Evolutionary conservation across 23 red algal genomes (phyloP).

Genomic region (Gracilaria vermiculophylla): DNA sequence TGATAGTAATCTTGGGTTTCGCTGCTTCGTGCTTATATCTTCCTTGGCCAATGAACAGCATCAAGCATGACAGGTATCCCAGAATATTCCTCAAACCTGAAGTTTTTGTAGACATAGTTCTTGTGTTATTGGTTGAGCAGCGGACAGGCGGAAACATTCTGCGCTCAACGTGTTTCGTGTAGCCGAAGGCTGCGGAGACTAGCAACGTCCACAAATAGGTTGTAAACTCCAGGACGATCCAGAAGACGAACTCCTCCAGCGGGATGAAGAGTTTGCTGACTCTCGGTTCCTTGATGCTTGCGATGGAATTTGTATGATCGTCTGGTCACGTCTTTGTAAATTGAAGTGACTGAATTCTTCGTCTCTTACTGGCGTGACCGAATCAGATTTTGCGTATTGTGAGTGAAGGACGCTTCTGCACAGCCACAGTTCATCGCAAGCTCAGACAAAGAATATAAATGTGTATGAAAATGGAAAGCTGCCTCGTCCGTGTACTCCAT

Average conservation of each 20-base stretch:
- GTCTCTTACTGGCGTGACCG: neutral
- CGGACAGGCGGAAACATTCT: too few relatives aligned
- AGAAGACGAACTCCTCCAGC: neutral
- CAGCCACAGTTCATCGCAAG: too few relatives aligned
- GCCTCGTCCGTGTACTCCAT: too few relatives aligned
- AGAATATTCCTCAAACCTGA: neutral
- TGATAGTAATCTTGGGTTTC: neutral
- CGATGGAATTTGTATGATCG: neutral
- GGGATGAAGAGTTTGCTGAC: neutral
- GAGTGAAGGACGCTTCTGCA: too few relatives aligned
- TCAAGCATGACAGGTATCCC: neutral
- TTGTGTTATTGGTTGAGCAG: neutral
- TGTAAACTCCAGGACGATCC: too few relatives aligned
- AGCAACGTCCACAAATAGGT: too few relatives aligned
- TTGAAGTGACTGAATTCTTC: neutral
- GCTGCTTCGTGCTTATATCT: neutral
- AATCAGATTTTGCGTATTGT: neutral
- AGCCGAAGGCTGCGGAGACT: neutral
- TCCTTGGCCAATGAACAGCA: neutral
- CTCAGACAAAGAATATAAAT: too few relatives aligned
- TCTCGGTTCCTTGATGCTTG: neutral
- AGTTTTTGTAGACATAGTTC: neutral
- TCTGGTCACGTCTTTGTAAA: neutral
- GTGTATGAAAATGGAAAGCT: too few relatives aligned
- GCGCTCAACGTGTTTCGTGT: neutral